These are phyloP conservation scores for Taxillus chinensis DNA, from an alignment of 164 flowering plant genomes.

Conservation along the genomic window DNA sequence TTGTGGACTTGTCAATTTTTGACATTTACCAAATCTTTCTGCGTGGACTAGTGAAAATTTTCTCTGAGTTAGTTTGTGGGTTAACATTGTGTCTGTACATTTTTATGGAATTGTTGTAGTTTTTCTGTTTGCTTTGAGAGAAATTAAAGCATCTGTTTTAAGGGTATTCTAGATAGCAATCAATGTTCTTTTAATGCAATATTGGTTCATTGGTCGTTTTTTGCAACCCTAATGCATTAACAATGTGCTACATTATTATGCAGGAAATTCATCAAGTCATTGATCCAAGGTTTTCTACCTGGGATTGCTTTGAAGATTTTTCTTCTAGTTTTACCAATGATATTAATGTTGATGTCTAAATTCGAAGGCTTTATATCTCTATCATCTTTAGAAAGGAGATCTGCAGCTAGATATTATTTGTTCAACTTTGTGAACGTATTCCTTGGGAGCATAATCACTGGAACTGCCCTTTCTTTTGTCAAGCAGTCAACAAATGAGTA, in stretches of 20 bases:
- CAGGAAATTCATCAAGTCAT: conserved; percentile 58
- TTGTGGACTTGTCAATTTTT: too few species aligned
- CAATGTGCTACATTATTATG: conserved; percentile 7
- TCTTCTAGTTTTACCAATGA: conserved; percentile 72
- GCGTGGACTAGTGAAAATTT: too few species aligned
- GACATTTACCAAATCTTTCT: too few species aligned
- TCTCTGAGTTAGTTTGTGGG: too few species aligned
- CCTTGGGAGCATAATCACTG: conserved; percentile 70
- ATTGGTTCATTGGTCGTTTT: not conserved
- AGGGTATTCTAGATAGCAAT: too few species aligned
- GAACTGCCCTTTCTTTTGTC: conserved; percentile 57
- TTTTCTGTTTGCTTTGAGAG: too few species aligned
- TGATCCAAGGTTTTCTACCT: conserved; percentile 77
- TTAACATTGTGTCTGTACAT: too few species aligned
- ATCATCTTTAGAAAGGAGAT: conserved; percentile 71
- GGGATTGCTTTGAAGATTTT: conserved; percentile 80
- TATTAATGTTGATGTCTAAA: conserved; percentile 84
- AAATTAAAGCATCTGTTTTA: too few species aligned
- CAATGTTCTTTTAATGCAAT: not conserved
- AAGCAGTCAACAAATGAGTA: conserved; percentile 61
- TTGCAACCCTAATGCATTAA: not conserved
- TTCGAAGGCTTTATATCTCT: conserved; percentile 65
- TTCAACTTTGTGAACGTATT: conserved; percentile 75
- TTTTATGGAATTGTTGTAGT: too few species aligned
- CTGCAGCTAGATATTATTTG: conserved; percentile 68